Percentiles rank a stretch among this genome's conserved stretches.
These are phyloP conservation scores for Punica granatum DNA, from an alignment of 345 rosid species.

Conservation along the genomic window DNA sequence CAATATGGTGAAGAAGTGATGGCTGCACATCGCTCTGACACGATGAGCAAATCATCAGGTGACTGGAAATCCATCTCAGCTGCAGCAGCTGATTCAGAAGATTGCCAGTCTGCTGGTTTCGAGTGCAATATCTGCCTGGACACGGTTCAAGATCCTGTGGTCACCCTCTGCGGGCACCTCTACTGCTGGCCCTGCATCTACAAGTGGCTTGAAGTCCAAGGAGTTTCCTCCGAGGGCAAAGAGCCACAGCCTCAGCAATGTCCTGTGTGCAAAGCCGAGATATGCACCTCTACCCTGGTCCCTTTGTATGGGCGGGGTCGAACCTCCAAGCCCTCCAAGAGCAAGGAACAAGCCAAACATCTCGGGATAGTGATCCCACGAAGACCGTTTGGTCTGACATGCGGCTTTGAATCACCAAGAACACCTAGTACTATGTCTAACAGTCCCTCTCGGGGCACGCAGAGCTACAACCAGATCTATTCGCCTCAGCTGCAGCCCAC, in stretches of 20 bases:
- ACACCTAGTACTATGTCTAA: neutral
- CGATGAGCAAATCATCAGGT: conserved; percentile 6
- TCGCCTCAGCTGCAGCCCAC: neutral
- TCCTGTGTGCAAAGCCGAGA: conserved; percentile 40
- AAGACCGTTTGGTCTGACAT: conserved; percentile 17
- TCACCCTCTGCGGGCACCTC: conserved; percentile 90
- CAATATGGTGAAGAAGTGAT: conserved; percentile 13
- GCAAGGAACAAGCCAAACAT: conserved; percentile 12
- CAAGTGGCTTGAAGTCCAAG: conserved; percentile 73
- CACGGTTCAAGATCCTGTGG: conserved; percentile 78
- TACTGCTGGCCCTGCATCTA: conserved; percentile 98
- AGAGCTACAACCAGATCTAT: conserved; percentile 1
- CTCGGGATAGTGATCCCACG: conserved; percentile 22
- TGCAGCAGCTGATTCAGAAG: conserved; percentile 8
- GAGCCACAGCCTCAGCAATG: conserved; percentile 24
- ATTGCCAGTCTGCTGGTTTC: conserved; percentile 16
- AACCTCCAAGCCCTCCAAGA: conserved; percentile 11
- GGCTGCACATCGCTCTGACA: neutral
- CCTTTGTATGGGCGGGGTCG: conserved; percentile 41
- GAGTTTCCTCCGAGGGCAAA: conserved; percentile 20
- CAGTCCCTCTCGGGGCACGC: conserved; percentile 1
- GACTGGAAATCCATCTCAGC: conserved; percentile 16
- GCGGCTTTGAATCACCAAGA: conserved; percentile 17
- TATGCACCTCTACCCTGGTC: conserved; percentile 27
- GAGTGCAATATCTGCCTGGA: conserved; percentile 76